Conservation (phyloP, 1,284 basidiomycete species). For the Inonotus obliquus region DNA sequence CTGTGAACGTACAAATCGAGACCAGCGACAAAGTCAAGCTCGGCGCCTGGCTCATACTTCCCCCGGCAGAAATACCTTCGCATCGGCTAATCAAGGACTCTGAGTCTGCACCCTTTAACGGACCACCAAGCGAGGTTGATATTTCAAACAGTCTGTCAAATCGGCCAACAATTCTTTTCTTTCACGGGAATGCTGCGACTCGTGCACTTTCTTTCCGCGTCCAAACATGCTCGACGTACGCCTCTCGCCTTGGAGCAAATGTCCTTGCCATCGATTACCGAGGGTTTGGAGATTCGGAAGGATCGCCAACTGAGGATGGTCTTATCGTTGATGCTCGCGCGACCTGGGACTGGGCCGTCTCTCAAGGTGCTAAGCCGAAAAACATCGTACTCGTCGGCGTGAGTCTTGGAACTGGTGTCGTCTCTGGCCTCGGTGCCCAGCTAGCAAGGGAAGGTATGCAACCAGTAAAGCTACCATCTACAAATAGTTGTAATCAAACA, state of each 20-base stretch:
- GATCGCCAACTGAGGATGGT: conserved; percentile 72
- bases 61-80: conserved; percentile 42
- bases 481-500: background rate
- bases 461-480: background rate
- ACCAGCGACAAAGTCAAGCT: conserved; percentile 77
- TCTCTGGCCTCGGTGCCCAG: conserved; percentile 54
- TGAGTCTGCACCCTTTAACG: conserved; percentile 21
- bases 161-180: conserved; percentile 78
- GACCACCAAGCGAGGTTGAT: conserved; percentile 29
- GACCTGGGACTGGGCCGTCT: conserved; percentile 75
- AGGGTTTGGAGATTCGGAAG: conserved; percentile 88
- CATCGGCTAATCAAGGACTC: too few species aligned
- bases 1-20: conserved; percentile 63
- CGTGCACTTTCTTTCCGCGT: conserved; percentile 65
- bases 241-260: conserved; percentile 64
- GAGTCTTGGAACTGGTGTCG: conserved; percentile 79
- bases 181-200: conserved; percentile 88
- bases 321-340: conserved; percentile 73
- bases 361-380: conserved; percentile 50
- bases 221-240: conserved; percentile 55
- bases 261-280: conserved; percentile 86
- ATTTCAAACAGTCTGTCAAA: conserved; percentile 45
- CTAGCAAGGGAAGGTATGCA: conserved; percentile 50
- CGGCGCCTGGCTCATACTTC: conserved; percentile 89
- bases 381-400: conserved; percentile 75